Conservation (phyloP, 2,329 filamentous ascomycete species). For the Fusarium abutilonis region DNA sequence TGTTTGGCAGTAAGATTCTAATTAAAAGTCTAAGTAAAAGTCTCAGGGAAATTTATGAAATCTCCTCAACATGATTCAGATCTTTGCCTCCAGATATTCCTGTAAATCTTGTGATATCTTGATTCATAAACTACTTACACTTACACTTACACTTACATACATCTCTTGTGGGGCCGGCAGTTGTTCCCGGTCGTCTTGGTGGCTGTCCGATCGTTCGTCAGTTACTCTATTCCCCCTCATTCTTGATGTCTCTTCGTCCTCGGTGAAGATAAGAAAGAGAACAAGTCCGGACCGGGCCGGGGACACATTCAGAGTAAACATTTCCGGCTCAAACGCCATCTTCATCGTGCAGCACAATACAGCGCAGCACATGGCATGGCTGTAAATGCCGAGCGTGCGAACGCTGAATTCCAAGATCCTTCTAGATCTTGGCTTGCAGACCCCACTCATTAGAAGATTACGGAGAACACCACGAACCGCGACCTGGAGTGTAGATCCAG, state of each 20-base stretch:
- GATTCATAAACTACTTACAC: neutral
- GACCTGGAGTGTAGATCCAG: conserved; percentile 6
- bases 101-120: no score
- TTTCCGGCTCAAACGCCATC: conserved; percentile 2
- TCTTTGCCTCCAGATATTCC: no score
- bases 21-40: no score
- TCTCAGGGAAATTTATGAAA: neutral
- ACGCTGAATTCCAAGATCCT: conserved; percentile 31
- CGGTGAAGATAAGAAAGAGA: conserved; percentile 2
- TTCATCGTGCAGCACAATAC: neutral
- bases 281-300: conserved; percentile 34
- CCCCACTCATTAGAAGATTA: neutral
- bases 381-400: conserved; percentile 32
- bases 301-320: neutral
- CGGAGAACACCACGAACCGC: conserved; percentile 37
- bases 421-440: conserved; percentile 26
- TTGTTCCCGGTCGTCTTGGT: conserved; percentile 37
- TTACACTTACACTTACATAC: neutral
- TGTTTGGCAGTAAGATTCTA: no score
- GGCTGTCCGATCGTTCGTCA: conserved; percentile 8
- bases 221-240: conserved; percentile 10
- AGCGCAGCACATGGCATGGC: neutral
- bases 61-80: neutral
- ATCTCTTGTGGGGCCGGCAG: conserved; percentile 37
- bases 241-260: conserved; percentile 3